Percentiles rank a stretch among this genome's conserved stretches.
These are phyloP conservation scores for Penicillium cinerascens DNA, from an alignment of 495 filamentous ascomycete genomes.

Conservation along the genomic window DNA sequence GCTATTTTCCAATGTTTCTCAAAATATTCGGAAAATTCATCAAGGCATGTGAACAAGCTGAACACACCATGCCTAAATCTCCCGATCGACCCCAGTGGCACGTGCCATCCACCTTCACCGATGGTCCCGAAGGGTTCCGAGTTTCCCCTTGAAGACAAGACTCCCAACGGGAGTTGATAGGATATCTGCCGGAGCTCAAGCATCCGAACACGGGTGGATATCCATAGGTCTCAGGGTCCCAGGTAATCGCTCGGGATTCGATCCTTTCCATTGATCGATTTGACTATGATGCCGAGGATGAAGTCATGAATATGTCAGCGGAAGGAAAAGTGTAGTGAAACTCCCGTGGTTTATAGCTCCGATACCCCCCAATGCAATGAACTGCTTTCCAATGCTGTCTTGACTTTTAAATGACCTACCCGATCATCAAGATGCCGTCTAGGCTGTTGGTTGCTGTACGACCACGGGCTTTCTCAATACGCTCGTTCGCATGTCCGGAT, in stretches of 20 bases:
- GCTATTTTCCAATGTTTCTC: not conserved
- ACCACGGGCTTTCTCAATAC: not conserved
- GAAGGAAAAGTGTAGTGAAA: not conserved
- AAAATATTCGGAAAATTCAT: not conserved
- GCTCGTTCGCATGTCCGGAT: not conserved
- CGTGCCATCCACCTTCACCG: constrained; percentile 19
- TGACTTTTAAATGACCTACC: not conserved
- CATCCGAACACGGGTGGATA: constrained; percentile 10
- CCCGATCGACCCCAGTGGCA: constrained; percentile 17
- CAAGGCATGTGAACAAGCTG: constrained; percentile 14
- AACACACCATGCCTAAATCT: constrained; percentile 8
- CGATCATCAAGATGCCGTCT: constrained; percentile 8
- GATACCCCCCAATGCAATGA: not conserved
- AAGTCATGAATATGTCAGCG: constrained; percentile 29
- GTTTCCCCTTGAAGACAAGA: constrained; percentile 16
- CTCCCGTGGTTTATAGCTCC: not conserved
- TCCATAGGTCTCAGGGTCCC: constrained; percentile 10
- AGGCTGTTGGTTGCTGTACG: constrained; percentile 14
- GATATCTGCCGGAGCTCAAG: constrained; percentile 11
- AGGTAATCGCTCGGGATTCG: not conserved
- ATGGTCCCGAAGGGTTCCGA: constrained; percentile 24
- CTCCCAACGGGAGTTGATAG: not conserved
- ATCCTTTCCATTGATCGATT: constrained; percentile 5
- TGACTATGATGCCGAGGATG: constrained; percentile 12
- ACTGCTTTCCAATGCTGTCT: not conserved